A percentile compares a stretch with the other conserved stretches of the same genome.
These are phyloP conservation scores for Suillus luteus DNA, from an alignment of 768 basidiomycete species.

Conservation along the genomic window DNA sequence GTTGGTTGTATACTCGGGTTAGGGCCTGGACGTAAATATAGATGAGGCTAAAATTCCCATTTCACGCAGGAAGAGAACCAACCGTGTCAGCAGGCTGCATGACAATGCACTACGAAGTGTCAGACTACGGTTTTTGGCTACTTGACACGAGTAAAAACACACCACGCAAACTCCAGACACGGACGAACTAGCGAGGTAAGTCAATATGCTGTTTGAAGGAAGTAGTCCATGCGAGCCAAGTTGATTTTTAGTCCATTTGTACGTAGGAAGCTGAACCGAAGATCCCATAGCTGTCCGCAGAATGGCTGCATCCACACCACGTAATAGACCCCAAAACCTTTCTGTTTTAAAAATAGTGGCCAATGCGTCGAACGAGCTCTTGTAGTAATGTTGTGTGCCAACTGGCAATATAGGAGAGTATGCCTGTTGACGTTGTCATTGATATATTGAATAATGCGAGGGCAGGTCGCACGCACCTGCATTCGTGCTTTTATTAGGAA, in stretches of 20 bases:
- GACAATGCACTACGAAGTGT: slow-evolving; percentile 61
- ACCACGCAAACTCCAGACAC: slow-evolving; percentile 93
- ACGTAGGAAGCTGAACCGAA: slow-evolving; percentile 93
- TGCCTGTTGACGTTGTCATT: slow-evolving; percentile 50
- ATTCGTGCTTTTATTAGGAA: slow-evolving; percentile 98
- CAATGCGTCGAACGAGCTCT: slow-evolving; percentile 79
- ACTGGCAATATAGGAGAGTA: slow-evolving; percentile 95
- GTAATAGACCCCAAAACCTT: slow-evolving; percentile 74
- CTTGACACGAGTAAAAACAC: slow-evolving; percentile 35
- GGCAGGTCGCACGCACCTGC: slow-evolving; percentile 57
- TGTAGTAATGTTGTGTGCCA: slow-evolving; percentile 92
- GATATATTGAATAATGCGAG: not conserved
- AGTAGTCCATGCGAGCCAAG: slow-evolving; percentile 69
- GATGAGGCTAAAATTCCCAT: slow-evolving; percentile 11
- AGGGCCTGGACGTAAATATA: slow-evolving; percentile 52
- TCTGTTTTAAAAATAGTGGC: slow-evolving; percentile 78
- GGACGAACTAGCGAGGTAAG: slow-evolving; percentile 84
- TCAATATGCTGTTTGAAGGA: slow-evolving; percentile 78
- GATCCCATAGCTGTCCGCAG: slow-evolving; percentile 94
- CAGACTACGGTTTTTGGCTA: slow-evolving; percentile 1
- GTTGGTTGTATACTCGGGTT: slow-evolving; percentile 97
- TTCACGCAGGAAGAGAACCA: slow-evolving; percentile 28
- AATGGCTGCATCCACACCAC: slow-evolving; percentile 93
- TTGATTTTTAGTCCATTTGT: slow-evolving; percentile 88
- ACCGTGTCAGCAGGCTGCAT: slow-evolving; percentile 97